phyloP scores from a whole-genome alignment of 2,329 filamentous ascomycete genomes.

The Colletotrichum orchidophilum region DNA sequence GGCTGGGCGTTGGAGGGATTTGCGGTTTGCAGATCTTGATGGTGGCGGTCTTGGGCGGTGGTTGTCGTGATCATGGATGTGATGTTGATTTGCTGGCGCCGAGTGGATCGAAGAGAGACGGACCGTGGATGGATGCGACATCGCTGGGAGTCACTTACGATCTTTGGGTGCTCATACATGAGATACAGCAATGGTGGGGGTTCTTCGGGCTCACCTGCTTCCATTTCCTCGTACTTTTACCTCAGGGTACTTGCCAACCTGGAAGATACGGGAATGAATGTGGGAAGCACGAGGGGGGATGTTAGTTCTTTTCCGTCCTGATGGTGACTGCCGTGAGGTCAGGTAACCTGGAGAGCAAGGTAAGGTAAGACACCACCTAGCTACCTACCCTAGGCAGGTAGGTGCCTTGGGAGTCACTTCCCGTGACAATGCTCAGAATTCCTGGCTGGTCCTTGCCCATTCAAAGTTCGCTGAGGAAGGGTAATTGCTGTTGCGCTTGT shows the following conservation, averaged over 20 bases:
- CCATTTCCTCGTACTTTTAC: background rate
- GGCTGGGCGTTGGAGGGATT: conserved; percentile 11
- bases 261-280: background rate
- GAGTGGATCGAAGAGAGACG: conserved; percentile 7
- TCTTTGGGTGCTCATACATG: conserved; percentile 27
- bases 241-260: background rate
- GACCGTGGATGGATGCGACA: background rate
- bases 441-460: background rate
- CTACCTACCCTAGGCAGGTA: background rate
- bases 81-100: conserved; percentile 21
- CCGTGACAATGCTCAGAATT: background rate
- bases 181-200: conserved; percentile 3
- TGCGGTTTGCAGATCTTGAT: background rate
- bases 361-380: background rate
- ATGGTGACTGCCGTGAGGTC: background rate
- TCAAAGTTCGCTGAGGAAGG: conserved; percentile 6
- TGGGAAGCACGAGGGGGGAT: background rate
- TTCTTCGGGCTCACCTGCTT: conserved; percentile 11
- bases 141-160: background rate
- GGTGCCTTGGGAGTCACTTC: background rate
- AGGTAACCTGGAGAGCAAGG: background rate
- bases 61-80: background rate
- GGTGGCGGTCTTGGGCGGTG: background rate
- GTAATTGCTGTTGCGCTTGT: conserved; percentile 19
- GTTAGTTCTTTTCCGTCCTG: background rate